Evolutionary conservation across 129 eudicot species (phyloP).

Genomic region (Centaurea solstitialis): DNA sequence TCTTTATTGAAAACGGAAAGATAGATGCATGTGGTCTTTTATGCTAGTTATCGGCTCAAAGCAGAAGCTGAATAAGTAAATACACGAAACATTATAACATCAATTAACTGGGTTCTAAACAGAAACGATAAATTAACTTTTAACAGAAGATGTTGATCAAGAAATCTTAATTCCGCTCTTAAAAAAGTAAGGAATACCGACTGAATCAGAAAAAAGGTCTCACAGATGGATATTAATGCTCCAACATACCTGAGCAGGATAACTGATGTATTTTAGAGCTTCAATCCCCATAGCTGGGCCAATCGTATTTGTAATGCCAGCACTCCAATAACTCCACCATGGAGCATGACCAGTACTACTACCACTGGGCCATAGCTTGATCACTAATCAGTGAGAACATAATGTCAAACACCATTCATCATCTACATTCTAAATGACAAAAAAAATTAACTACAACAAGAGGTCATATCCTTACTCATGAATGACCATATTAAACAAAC

Average conservation of each 20-base stretch:
- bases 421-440: not conserved
- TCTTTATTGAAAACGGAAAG: not conserved
- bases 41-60: not conserved
- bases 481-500: conserved; percentile 94
- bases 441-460: not conserved
- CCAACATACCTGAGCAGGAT: conserved; percentile 85
- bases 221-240: not conserved
- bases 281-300: conserved; percentile 99
- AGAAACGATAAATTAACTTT: not conserved
- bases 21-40: not conserved
- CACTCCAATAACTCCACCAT: conserved; percentile 99
- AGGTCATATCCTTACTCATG: conserved; percentile 57
- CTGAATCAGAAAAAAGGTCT: not conserved
- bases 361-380: conserved; percentile 77
- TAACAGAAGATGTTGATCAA: not conserved
- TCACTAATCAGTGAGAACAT: conserved; percentile 49
- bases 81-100: not conserved
- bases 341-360: conserved; percentile 78
- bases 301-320: conserved; percentile 92
- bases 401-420: conserved; percentile 13
- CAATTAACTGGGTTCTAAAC: not conserved
- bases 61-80: not conserved
- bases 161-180: not conserved
- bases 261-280: conserved; percentile 92
- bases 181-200: not conserved